Percentiles rank a stretch among this genome's conserved stretches.
These are phyloP conservation scores for Gnaphalium uliginosum DNA, from an alignment of 129 eudicot species.

Conservation along the genomic window DNA sequence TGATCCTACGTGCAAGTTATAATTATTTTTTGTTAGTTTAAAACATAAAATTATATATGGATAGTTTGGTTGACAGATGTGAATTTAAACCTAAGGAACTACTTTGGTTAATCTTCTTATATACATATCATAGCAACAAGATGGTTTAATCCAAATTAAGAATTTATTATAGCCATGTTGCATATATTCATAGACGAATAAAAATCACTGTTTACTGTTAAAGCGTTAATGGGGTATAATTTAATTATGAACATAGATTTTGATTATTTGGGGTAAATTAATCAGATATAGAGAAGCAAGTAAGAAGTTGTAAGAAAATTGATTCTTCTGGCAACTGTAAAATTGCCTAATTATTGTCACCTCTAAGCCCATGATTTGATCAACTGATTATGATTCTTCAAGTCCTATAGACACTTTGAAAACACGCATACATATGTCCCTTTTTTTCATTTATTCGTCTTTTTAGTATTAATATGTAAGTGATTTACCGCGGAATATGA, in stretches of 20 bases:
- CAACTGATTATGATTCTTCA: slow-evolving; percentile 2
- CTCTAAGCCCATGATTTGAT: background rate
- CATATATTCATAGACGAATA: no score
- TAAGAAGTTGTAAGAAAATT: slow-evolving; percentile 2
- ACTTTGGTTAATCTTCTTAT: no score
- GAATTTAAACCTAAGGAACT: no score
- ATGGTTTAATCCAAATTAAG: no score
- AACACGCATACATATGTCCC: background rate
- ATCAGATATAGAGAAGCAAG: background rate
- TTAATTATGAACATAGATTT: background rate
- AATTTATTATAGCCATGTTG: no score
- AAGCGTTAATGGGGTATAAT: no score
- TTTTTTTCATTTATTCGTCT: background rate
- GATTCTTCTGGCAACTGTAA: background rate
- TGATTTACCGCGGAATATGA: background rate
- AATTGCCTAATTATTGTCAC: background rate
- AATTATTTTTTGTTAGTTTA: background rate
- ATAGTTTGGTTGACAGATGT: no score
- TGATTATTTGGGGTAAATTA: background rate
- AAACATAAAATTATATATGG: background rate
- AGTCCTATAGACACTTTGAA: background rate
- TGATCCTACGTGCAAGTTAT: background rate
- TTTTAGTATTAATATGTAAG: background rate
- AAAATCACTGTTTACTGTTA: no score
- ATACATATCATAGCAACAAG: no score